A percentile compares a stretch with the other conserved stretches of the same genome.
These are phyloP conservation scores for Geoglossum cookeanum DNA, from an alignment of 2,329 filamentous ascomycete genomes.

Conservation along the genomic window DNA sequence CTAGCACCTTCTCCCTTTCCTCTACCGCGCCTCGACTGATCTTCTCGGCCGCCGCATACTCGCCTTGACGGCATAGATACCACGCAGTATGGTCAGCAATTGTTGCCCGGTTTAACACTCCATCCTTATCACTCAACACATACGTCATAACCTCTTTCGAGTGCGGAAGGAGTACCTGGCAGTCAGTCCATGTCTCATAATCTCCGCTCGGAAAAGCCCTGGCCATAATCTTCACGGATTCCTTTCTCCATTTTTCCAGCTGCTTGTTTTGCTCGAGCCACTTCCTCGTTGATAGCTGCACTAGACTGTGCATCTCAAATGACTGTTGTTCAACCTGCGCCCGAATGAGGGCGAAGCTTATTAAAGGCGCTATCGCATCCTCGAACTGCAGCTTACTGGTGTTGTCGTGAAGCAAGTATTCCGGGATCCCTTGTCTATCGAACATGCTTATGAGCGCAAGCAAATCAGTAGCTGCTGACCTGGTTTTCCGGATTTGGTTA, in stretches of 20 bases:
- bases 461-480: not conserved
- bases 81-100: not conserved
- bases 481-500: not conserved
- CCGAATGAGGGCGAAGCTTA: not conserved
- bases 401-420: not conserved
- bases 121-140: not conserved
- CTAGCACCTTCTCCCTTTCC: not conserved
- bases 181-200: constrained; percentile 12
- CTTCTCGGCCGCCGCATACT: not conserved
- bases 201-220: constrained; percentile 9
- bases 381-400: not conserved
- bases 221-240: constrained; percentile 8
- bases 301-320: no score
- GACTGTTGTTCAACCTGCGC: not conserved
- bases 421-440: not conserved
- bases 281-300: constrained; percentile 7
- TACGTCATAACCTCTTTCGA: not conserved
- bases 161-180: constrained; percentile 11
- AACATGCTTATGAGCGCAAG: not conserved
- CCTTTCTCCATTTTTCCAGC: constrained; percentile 6
- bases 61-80: not conserved
- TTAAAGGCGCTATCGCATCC: not conserved
- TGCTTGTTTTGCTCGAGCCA: constrained; percentile 10
- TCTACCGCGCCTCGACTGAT: not conserved
- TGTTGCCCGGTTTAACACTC: not conserved